phyloP scores from a whole-genome alignment of 768 basidiomycete species.

The Rhodotorula kratochvilovae region DNA sequence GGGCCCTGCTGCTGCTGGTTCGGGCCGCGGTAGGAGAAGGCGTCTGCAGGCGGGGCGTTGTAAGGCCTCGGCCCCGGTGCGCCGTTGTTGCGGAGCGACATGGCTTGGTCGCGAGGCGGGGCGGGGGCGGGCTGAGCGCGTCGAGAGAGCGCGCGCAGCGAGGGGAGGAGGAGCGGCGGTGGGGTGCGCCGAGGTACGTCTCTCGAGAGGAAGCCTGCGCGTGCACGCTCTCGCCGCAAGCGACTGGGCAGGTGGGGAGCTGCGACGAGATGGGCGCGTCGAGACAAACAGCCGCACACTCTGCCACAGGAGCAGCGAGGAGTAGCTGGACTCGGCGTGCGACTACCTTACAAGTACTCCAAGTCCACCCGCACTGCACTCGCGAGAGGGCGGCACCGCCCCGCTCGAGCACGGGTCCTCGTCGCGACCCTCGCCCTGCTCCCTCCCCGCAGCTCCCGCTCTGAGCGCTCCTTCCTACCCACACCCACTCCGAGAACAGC shows the following conservation, averaged over 20 bases:
- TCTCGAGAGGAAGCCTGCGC: too few relatives aligned
- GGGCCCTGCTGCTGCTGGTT: background rate
- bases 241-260: too few relatives aligned
- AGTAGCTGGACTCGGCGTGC: too few relatives aligned
- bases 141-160: background rate
- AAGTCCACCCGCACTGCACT: background rate
- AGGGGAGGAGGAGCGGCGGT: background rate
- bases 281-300: too few relatives aligned
- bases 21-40: background rate
- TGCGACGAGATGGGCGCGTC: too few relatives aligned
- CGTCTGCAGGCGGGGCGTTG: conserved; percentile 12
- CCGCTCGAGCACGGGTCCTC: too few relatives aligned
- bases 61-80: background rate
- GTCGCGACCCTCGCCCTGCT: background rate
- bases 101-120: too few relatives aligned
- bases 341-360: background rate
- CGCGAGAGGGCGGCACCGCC: background rate
- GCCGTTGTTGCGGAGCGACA: conserved; percentile 6
- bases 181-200: too few relatives aligned
- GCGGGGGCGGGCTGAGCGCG: background rate
- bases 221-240: too few relatives aligned
- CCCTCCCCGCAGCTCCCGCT: background rate
- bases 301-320: too few relatives aligned
- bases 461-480: background rate
- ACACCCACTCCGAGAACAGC: too few relatives aligned